Conservation (phyloP, 805 yeast species). For the Yamadazyma paraphyllophila region DNA sequence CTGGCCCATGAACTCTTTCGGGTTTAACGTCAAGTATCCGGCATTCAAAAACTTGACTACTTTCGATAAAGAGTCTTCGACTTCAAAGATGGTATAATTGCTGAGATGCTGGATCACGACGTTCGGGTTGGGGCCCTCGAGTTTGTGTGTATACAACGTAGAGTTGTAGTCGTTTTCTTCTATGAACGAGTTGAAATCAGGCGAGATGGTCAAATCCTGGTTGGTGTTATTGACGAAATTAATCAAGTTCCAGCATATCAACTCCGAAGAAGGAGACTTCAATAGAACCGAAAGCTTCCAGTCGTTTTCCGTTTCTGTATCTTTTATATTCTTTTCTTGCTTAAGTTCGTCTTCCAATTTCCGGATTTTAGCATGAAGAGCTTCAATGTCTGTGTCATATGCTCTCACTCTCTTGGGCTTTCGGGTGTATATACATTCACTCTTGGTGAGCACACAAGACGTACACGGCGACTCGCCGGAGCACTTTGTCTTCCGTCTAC, state of each 20-base stretch:
- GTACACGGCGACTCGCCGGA: slow-evolving; percentile 25
- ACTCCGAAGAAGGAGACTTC: slow-evolving; percentile 25
- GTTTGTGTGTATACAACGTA: slow-evolving; percentile 6
- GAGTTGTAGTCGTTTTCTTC: slow-evolving; percentile 24
- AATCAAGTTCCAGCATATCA: slow-evolving; percentile 24
- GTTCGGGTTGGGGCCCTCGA: background rate
- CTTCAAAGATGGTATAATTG: background rate
- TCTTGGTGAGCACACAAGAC: slow-evolving; percentile 15
- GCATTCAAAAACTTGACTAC: slow-evolving; percentile 21
- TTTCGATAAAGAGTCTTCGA: slow-evolving; percentile 13
- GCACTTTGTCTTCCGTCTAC: slow-evolving; percentile 27
- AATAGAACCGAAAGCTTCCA: slow-evolving; percentile 19
- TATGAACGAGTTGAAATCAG: slow-evolving; percentile 21
- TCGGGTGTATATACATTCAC: slow-evolving; percentile 21
- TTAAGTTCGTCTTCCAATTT: slow-evolving; percentile 12
- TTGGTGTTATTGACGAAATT: slow-evolving; percentile 14
- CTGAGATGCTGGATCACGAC: background rate
- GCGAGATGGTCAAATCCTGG: slow-evolving; percentile 18
- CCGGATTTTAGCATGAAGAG: slow-evolving; percentile 16
- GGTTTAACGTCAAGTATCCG: slow-evolving; percentile 26
- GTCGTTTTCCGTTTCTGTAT: background rate
- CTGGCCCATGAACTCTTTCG: slow-evolving; percentile 16
- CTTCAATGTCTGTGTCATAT: slow-evolving; percentile 23
- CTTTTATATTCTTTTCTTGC: background rate
- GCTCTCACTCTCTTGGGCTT: slow-evolving; percentile 20